phyloP scores from a whole-genome alignment of 768 basidiomycete species.

The Tulasnella sp. region DNA sequence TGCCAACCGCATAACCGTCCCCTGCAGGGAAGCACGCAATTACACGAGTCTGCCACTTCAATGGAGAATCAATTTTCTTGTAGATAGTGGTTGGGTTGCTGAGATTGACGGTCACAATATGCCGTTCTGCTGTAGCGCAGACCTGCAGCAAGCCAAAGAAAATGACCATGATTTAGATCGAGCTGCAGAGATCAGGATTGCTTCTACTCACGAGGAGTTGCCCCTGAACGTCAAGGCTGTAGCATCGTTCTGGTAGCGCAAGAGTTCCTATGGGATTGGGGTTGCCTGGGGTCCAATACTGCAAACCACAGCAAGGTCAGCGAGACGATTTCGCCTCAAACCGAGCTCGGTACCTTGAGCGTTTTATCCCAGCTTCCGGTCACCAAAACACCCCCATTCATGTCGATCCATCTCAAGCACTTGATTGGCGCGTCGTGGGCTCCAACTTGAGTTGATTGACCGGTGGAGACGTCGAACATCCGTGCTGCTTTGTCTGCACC shows the following conservation, averaged over 20 bases:
- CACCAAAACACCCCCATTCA: constrained; percentile 66
- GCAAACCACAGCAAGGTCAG: constrained; percentile 15
- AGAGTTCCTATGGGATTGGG: constrained; percentile 71
- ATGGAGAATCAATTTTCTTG: constrained; percentile 72
- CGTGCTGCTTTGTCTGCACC: constrained; percentile 95
- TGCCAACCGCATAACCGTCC: constrained; percentile 76
- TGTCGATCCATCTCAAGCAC: constrained; percentile 72
- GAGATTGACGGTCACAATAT: constrained; percentile 84
- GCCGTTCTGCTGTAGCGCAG: constrained; percentile 86
- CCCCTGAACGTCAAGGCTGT: constrained; percentile 73
- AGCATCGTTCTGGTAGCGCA: constrained; percentile 82
- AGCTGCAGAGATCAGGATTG: background rate
- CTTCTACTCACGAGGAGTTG: constrained; percentile 47
- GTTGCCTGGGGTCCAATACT: constrained; percentile 91
- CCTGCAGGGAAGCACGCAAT: constrained; percentile 74
- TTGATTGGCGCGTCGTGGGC: constrained; percentile 87
- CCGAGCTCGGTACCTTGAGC: constrained; percentile 55
- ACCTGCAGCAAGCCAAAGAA: constrained; percentile 44
- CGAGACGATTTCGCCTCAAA: background rate
- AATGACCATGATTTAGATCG: background rate
- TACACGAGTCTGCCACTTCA: constrained; percentile 91
- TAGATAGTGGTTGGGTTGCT: constrained; percentile 69
- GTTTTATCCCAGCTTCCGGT: constrained; percentile 99
- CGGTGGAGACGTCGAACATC: constrained; percentile 83
- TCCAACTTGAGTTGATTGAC: constrained; percentile 72